Evolutionary conservation across 169 alveolate species (phyloP).

Genomic region (Besnoitia besnoiti): DNA sequence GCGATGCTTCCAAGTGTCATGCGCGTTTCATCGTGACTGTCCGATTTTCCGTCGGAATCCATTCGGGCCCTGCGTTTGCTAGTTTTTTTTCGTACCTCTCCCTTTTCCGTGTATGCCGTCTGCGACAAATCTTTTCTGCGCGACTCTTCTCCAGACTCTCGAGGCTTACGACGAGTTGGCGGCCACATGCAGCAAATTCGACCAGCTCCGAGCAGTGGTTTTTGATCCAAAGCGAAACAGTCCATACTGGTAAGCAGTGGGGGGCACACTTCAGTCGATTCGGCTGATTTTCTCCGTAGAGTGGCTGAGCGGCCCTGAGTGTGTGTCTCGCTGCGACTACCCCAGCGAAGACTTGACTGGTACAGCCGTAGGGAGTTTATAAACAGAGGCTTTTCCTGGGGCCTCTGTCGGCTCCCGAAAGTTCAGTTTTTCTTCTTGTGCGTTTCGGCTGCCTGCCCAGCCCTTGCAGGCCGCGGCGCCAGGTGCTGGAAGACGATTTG

Average conservation of each 20-base stretch:
- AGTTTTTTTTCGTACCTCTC: too few relatives aligned
- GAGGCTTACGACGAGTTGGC: conserved; percentile 46
- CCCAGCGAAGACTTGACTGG: too few relatives aligned
- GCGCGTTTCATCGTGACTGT: too few relatives aligned
- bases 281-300: background rate
- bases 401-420: too few relatives aligned
- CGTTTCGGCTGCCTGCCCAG: background rate
- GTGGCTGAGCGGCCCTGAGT: background rate
- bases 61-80: too few relatives aligned
- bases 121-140: too few relatives aligned
- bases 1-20: too few relatives aligned
- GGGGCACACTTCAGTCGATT: background rate
- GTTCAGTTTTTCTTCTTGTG: background rate
- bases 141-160: conserved; percentile 17
- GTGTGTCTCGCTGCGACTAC: background rate
- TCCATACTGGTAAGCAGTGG: conserved; percentile 52
- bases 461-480: conserved; percentile 64
- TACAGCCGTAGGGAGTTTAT: too few relatives aligned
- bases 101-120: too few relatives aligned
- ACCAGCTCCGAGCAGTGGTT: conserved; percentile 23
- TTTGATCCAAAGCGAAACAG: conserved; percentile 47
- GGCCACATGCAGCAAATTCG: background rate
- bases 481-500: conserved; percentile 60
- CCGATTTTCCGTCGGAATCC: too few relatives aligned
- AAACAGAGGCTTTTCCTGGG: too few relatives aligned